A percentile compares a stretch with the other conserved stretches of the same genome.
Evolutionary conservation across 345 rosid species (phyloP).

Genomic region (Eucalyptus polyanthemos): DNA sequence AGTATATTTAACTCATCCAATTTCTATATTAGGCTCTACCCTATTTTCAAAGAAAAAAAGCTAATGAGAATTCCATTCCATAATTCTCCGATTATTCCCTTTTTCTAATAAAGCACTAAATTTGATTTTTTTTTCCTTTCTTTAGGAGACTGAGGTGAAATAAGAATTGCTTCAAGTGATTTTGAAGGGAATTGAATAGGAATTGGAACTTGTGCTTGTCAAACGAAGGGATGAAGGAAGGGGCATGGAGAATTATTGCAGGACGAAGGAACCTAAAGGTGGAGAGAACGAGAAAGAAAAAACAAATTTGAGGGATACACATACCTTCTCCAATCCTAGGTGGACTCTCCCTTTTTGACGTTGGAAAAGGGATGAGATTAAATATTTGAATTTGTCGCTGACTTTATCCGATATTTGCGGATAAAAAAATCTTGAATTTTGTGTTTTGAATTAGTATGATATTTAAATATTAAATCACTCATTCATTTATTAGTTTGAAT

Average conservation of each 20-base stretch:
- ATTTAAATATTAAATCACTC: neutral
- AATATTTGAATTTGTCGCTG: neutral
- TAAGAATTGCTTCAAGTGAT: neutral
- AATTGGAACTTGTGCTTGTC: neutral
- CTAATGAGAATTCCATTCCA: neutral
- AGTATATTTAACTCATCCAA: rapidly evolving
- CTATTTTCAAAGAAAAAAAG: neutral
- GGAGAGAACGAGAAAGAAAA: neutral
- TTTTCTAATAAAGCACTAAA: neutral
- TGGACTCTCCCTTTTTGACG: rapidly evolving
- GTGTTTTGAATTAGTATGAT: neutral
- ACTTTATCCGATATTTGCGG: neutral
- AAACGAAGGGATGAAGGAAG: neutral
- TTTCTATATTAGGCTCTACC: neutral
- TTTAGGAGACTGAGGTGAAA: neutral
- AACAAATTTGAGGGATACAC: neutral
- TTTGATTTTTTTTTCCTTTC: neutral
- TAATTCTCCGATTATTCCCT: neutral
- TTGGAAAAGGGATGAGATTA: neutral
- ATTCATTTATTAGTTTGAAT: neutral
- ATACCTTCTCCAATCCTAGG: neutral
- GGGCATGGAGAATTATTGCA: neutral
- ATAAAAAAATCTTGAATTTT: neutral
- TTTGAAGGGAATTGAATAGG: neutral
- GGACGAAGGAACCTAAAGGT: neutral